Evolutionary conservation across 495 filamentous ascomycete genomes (phyloP).

Genomic region (Penicillium paradoxum): DNA sequence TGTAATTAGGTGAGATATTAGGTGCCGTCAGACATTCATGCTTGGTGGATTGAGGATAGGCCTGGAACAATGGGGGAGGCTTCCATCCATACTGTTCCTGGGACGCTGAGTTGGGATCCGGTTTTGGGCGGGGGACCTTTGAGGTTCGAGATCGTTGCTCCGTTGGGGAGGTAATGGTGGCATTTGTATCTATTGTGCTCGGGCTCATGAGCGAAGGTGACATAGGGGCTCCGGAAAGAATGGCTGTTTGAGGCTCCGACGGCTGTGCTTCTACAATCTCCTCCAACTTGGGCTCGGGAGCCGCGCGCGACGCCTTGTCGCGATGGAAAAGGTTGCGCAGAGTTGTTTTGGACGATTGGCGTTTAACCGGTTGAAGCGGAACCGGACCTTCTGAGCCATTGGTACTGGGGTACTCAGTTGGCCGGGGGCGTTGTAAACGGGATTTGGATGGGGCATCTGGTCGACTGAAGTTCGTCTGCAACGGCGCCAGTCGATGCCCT

Average conservation of each 20-base stretch:
- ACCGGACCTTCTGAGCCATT: conserved; percentile 28
- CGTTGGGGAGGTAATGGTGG: conserved; percentile 28
- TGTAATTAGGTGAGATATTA: conserved; percentile 48
- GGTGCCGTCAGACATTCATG: conserved; percentile 49
- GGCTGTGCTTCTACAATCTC: conserved; percentile 32
- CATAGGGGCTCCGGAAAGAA: conserved; percentile 14
- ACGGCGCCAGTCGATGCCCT: conserved; percentile 34
- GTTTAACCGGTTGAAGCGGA: conserved; percentile 35
- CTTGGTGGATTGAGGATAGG: conserved; percentile 78
- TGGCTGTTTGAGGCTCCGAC: conserved; percentile 8
- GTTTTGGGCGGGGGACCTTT: conserved; percentile 19
- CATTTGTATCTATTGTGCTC: conserved; percentile 23
- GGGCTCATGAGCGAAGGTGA: conserved; percentile 28
- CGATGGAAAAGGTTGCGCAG: conserved; percentile 39
- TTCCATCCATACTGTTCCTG: conserved; percentile 53
- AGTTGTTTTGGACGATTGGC: conserved; percentile 37
- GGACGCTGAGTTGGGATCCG: conserved; percentile 17
- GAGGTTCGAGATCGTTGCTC: conserved; percentile 19
- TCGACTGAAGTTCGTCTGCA: conserved; percentile 41
- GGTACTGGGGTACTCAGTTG: conserved; percentile 31
- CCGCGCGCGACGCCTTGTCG: conserved; percentile 29
- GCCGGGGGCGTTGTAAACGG: conserved; percentile 35
- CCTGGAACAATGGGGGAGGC: conserved; percentile 81
- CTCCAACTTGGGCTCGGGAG: conserved; percentile 28
- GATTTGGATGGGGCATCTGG: conserved; percentile 16